Percentiles rank a stretch among this genome's conserved stretches.
phyloP scores from a whole-genome alignment of 2,329 filamentous ascomycete species.

The Penicillium sp. region DNA sequence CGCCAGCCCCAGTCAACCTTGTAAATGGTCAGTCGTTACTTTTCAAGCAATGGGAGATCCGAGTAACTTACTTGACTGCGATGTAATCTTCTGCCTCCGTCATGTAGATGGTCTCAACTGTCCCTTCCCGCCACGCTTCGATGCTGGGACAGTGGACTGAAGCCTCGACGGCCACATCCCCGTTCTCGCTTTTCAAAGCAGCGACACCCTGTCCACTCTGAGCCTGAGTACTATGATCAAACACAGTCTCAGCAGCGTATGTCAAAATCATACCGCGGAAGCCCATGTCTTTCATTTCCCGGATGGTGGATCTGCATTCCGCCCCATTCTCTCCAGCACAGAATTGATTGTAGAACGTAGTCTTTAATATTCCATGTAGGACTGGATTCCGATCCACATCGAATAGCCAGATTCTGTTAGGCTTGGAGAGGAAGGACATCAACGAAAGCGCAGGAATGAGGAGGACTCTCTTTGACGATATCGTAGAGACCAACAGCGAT shows the following conservation, averaged over 20 bases:
- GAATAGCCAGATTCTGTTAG: constrained; percentile 49
- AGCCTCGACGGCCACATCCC: constrained; percentile 2
- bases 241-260: constrained; percentile 78
- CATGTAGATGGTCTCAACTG: constrained; percentile 64
- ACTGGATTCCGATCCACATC: constrained; percentile 74
- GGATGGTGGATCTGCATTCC: constrained; percentile 66
- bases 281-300: constrained; percentile 67
- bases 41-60: too few species aligned
- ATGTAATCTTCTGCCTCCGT: constrained; percentile 57
- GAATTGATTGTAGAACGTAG: constrained; percentile 74
- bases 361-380: constrained; percentile 66
- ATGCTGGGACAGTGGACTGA: constrained; percentile 25
- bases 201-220: constrained; percentile 19
- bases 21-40: neutral
- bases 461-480: constrained; percentile 54
- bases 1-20: constrained; percentile 74
- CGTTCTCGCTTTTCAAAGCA: constrained; percentile 10
- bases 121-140: constrained; percentile 68
- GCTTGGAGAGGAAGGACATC: constrained; percentile 65
- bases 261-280: constrained; percentile 81
- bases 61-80: constrained; percentile 53
- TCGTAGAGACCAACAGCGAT: constrained; percentile 45
- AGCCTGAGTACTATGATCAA: constrained; percentile 38
- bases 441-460: constrained; percentile 66
- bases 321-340: constrained; percentile 73